Evolutionary conservation across 2,329 filamentous ascomycete species (phyloP), one percentile per base, ranked within the genome.

Genomic region (Tolypocladium sp.): DNA sequence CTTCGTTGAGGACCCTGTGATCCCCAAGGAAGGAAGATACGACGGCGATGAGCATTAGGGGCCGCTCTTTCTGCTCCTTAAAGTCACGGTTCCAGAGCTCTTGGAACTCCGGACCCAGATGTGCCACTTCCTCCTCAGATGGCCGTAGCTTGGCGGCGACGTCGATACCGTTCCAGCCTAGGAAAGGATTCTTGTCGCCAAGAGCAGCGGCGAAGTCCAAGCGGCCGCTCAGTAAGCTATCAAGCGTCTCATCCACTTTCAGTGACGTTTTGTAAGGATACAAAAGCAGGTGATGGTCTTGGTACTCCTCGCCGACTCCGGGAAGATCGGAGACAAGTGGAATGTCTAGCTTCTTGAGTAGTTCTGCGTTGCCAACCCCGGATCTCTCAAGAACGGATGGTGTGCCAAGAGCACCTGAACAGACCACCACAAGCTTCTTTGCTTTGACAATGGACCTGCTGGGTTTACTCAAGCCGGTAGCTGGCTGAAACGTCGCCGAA

Each of bases 301-400:
- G 77, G 61, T 83, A 82, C 42, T 79, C 74, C 20, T 75, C 70
- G 0, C 83, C 83, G 1, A 86, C 82, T 3, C 79, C 80, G 0
- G 78, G 77, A 1, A 83, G 67, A 54, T 81, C 73, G 2, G 76
- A 71, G 1, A 79, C 65, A 3, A 79, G 66, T 1, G 77, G 72
- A 2, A 86, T 76, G 1, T 75, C 77, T 0, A 78, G 75, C 22
- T 70, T 71, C 49, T 76, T 66, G 2, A 87, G 75, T 7, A 84
- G 64, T 2, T 78, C 72, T 0, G 75, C 71, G 52, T 76, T 74
- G n/a, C 83, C 84, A 1, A 89, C 65, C 9, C 86, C 86, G 0
- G 85, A 88, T 25, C 85, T 74, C 67, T 88, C 84, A 0, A 89
- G 77, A 1, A 88, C 75, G 0, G 72, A 69, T 0, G 84, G 82